Evolutionary conservation across 257 asterid genomes (phyloP), one percentile per base, ranked within the genome.

Genomic region (Capsicum pubescens): DNA sequence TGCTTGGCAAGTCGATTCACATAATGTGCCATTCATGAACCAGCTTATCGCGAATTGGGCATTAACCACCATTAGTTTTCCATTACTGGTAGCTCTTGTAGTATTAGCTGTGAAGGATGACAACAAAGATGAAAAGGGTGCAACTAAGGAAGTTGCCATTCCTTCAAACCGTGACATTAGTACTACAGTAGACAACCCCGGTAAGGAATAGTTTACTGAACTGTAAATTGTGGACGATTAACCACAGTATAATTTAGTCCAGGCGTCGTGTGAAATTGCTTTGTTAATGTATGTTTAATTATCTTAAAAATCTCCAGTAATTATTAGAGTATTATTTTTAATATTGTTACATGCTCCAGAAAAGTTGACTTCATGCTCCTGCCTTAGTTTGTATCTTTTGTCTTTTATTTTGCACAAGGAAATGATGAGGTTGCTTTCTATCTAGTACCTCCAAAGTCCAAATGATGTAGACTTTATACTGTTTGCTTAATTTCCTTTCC

Each of bases 1-100:
- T 2, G 94, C 96, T 5, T 92, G 96, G 96, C 94, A 91, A 85
- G 86, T 92, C 9, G 96, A 92, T 86, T 79, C 93, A 9, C 92
- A 88, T 12, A 81, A 89, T 0, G 93, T 91, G 78, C 83, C 92
- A 0, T 85, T 90, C 76, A 16, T 90, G 81, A 84, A 86, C 54
- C 92, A 92, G 84, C 86, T 92, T 70, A 87, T 90, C 13, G 84
- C 87, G 4, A 92, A 90, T 56, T 92, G 93, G 96, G 91, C 82
- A 0, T 89, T 91, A 4, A 92, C 91, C 89, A 89, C 94, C 0
- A 79, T 90, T 54, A 90, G 96, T 84, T 92, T 72, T 82, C 96
- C 94, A 8, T 82, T 92, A 86, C 64, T 92, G 87, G 89, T 81
- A 63, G 68, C 90, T 86, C 91, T 90, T 85, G 87, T 91, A 21